Evolutionary conservation across 1,284 basidiomycete genomes (phyloP).

Genomic region (Sporisorium exsertum): DNA sequence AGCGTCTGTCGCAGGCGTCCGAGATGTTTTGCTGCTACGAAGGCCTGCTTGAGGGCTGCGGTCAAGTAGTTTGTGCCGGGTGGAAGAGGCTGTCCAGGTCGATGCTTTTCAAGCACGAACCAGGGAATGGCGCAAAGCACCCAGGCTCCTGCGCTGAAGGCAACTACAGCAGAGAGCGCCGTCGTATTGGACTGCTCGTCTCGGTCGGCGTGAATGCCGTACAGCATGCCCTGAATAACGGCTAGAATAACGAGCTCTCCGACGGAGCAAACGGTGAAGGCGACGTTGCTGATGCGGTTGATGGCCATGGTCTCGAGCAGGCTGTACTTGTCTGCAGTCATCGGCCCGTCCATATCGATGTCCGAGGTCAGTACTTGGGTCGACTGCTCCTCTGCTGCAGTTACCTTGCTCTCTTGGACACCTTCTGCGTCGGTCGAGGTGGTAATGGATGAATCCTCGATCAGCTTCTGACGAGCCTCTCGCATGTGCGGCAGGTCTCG

Average conservation of each 20-base stretch:
- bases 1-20: conserved; percentile 24
- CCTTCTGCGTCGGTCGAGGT: conserved; percentile 3
- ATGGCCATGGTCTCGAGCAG: conserved; percentile 82
- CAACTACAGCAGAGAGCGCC: conserved; percentile 70
- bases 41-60: conserved; percentile 72
- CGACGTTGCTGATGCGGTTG: conserved; percentile 85
- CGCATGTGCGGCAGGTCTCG: conserved; percentile 80
- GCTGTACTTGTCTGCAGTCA: conserved; percentile 76
- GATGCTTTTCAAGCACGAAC: conserved; percentile 73
- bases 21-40: conserved; percentile 28
- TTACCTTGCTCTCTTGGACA: conserved; percentile 12
- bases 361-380: background rate
- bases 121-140: conserved; percentile 81
- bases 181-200: conserved; percentile 70
- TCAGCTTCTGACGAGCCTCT: conserved; percentile 75
- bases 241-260: conserved; percentile 80
- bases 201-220: conserved; percentile 73
- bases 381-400: conserved; percentile 14
- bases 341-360: conserved; percentile 5
- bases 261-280: conserved; percentile 80
- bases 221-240: conserved; percentile 81
- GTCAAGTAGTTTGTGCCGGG: conserved; percentile 77
- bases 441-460: conserved; percentile 65
- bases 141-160: conserved; percentile 70
- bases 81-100: conserved; percentile 72